Conservation (phyloP, 345 rosid genomes). For the Orychophragmus violaceus region DNA sequence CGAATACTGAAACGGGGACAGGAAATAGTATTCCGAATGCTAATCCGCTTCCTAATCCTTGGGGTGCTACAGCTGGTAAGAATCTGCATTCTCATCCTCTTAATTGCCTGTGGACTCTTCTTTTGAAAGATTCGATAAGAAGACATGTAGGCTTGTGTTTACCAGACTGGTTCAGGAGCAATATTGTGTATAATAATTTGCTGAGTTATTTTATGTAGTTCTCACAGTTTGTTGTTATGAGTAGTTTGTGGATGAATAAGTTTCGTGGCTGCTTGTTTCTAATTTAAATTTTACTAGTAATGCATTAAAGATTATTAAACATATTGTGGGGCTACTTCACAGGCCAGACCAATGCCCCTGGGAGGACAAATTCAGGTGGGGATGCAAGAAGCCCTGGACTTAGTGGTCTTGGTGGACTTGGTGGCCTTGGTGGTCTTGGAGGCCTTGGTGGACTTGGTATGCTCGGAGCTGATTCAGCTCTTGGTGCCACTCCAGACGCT, state of each 20-base stretch:
- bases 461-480: constrained; percentile 51
- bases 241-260: neutral
- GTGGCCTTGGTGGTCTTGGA: constrained; percentile 66
- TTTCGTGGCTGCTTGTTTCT: neutral
- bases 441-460: constrained; percentile 56
- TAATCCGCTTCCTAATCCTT: constrained; percentile 85
- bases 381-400: constrained; percentile 51
- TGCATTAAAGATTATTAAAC: neutral
- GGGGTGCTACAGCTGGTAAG: constrained; percentile 52
- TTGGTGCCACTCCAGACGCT: constrained; percentile 51
- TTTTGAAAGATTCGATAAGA: neutral
- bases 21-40: constrained; percentile 62
- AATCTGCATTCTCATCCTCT: constrained; percentile 1
- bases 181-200: neutral
- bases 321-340: neutral
- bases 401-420: constrained; percentile 52
- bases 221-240: neutral
- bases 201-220: neutral
- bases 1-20: constrained; percentile 40
- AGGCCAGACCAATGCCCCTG: constrained; percentile 44
- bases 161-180: neutral
- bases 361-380: constrained; percentile 47
- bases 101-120: neutral
- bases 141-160: neutral
- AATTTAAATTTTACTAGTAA: neutral